Evolutionary conservation across 2,329 filamentous ascomycete species (phyloP), one percentile per base, ranked within the genome.

Genomic region (Claviceps africana): DNA sequence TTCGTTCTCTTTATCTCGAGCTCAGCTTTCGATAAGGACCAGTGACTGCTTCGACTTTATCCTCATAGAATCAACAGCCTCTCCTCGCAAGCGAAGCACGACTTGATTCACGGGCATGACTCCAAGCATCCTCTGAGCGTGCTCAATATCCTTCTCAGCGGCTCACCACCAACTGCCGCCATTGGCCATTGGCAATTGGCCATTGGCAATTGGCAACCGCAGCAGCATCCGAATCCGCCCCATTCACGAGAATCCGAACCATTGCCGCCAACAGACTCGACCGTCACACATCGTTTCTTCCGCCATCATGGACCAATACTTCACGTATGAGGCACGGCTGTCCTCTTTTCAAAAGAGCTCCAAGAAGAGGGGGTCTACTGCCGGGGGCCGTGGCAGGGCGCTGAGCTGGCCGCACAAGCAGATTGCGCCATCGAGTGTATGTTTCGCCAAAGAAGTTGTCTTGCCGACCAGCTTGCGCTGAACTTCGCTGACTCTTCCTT

Each of bases 361-460:
- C 42, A 88, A 88, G 66, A 82, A 87, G 61, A 78, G 86, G 64
- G 75, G 78, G 31, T 93, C 87, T 13, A 79, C 75, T 54, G 74
- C 80, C 55, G 77, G 76, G 59, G 66, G 65, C 37, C 65, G 67
- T 48, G 72, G 71, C 53, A 84, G 84, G 63, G 64, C 73, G 51
- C 69, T 78, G 47, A 72, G 77, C 65, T 98, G 93, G 93, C 89
- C 91, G 22, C 88, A 95, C 66, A 64, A 64, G 53, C 59, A 62
- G 51, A 68, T 67, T 44, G 55, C 60, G 35, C 59, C 62, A 10
- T 62, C 61, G 46, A 67, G 64, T 52, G 62, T 66, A 62, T 51
- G 61, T 50, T 28, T 11, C 8, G 30, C 50, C 25, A 25, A 37
- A 37, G 21, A 6, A 2, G 19, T 11, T 40, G 7, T 22, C 21